Conservation (phyloP, 768 basidiomycete species). For the Tremella mesenterica region DNA sequence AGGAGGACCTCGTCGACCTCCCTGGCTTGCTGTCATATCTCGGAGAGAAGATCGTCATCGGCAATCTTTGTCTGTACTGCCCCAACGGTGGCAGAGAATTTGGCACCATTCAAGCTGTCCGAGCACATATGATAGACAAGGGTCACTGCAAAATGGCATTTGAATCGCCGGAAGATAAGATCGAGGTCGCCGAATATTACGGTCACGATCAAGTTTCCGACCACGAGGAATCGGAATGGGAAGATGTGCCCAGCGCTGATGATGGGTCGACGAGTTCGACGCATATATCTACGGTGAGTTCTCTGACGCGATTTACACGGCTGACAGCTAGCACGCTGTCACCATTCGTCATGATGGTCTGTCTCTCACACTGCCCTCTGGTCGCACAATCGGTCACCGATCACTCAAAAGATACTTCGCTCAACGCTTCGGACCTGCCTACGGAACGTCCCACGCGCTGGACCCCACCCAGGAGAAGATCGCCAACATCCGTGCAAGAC, state of each 20-base stretch:
- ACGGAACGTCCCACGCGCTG: slow-evolving; percentile 40
- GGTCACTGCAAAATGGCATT: slow-evolving; percentile 90
- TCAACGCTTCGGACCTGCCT: slow-evolving; percentile 55
- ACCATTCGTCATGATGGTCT: slow-evolving; percentile 57
- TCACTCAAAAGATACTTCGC: slow-evolving; percentile 75
- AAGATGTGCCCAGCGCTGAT: slow-evolving; percentile 37
- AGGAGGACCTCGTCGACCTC: slow-evolving; percentile 77
- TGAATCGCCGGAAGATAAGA: slow-evolving; percentile 64
- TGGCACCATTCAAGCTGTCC: slow-evolving; percentile 71
- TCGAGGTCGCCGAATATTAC: slow-evolving; percentile 87
- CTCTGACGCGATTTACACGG: slow-evolving; percentile 24
- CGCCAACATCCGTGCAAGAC: slow-evolving; percentile 65
- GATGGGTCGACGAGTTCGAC: slow-evolving; percentile 37
- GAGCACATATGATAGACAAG: slow-evolving; percentile 94
- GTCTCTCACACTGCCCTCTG: slow-evolving; percentile 77
- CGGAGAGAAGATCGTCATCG: slow-evolving; percentile 86
- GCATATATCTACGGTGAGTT: slow-evolving; percentile 8
- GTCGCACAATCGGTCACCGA: slow-evolving; percentile 84
- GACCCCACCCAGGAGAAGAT: slow-evolving; percentile 55
- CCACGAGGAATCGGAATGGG: slow-evolving; percentile 37
- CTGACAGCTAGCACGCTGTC: slow-evolving; percentile 56
- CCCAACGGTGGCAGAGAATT: slow-evolving; percentile 68
- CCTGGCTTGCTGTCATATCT: slow-evolving; percentile 74
- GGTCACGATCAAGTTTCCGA: slow-evolving; percentile 59
- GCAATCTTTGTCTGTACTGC: slow-evolving; percentile 86